Percentiles rank a stretch among this genome's conserved stretches.
Conservation (phyloP, 352 stramenopile genomes). For the Phytophthora pinifolia region DNA sequence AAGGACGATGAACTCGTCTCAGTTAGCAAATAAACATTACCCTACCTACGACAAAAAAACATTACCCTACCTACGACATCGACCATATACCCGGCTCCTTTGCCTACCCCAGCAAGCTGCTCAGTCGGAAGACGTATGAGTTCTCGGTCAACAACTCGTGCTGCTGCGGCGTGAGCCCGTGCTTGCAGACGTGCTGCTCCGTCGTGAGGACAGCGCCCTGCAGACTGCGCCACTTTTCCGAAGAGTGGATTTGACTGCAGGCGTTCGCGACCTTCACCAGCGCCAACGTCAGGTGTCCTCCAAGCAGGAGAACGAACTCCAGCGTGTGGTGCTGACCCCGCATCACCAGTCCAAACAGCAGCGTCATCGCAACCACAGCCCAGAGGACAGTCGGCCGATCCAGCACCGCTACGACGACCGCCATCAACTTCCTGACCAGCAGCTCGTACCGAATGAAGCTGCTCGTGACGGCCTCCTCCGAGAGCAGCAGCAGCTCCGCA, state of each 20-base stretch:
- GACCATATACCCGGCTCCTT: not conserved
- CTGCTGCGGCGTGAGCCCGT: conserved; percentile 23
- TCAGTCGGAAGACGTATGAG: conserved; percentile 33
- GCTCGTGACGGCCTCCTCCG: conserved; percentile 16
- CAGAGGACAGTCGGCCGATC: conserved; percentile 23
- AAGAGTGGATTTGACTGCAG: conserved; percentile 22
- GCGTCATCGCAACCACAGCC: conserved; percentile 2
- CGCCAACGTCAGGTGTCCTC: conserved; percentile 17
- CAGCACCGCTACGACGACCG: conserved; percentile 16
- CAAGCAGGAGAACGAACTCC: conserved; percentile 26
- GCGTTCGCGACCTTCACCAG: conserved; percentile 17
- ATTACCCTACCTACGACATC: not conserved
- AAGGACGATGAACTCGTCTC: not conserved
- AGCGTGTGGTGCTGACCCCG: conserved; percentile 22
- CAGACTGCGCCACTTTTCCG: conserved; percentile 21
- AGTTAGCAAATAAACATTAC: too few relatives aligned
- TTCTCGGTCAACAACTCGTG: conserved; percentile 30
- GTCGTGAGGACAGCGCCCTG: conserved; percentile 21
- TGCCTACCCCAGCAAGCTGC: conserved; percentile 12
- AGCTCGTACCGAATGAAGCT: conserved; percentile 24
- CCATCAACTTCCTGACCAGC: conserved; percentile 21
- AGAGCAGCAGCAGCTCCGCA: conserved; percentile 18
- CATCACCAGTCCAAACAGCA: conserved; percentile 17
- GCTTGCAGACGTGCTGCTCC: conserved; percentile 10
- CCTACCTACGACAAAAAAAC: too few relatives aligned